Conservation (phyloP, 208 protist species). For the Phytomonas sp. region DNA sequence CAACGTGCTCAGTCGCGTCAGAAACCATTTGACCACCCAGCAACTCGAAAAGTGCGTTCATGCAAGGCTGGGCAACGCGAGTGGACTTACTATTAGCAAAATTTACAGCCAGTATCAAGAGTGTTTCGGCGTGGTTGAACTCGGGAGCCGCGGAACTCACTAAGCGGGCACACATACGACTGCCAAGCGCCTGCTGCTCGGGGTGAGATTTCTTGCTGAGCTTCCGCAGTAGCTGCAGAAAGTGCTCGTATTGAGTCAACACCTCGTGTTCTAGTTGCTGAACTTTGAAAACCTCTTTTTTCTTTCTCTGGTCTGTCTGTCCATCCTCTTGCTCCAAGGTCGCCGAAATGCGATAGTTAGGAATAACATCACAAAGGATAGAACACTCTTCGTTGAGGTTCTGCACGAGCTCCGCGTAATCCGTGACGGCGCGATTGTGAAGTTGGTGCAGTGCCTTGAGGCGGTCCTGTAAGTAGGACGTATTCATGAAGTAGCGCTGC, state of each 20-base stretch:
- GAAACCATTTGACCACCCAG: slow-evolving; percentile 85
- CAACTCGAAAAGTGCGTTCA: slow-evolving; percentile 68
- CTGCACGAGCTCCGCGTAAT: slow-evolving; percentile 82
- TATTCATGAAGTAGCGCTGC: slow-evolving; percentile 92
- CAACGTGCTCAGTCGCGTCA: slow-evolving; percentile 76
- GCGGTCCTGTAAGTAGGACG: slow-evolving; percentile 80
- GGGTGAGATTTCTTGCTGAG: slow-evolving; percentile 80
- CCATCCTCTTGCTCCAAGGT: slow-evolving; percentile 80
- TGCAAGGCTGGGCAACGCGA: slow-evolving; percentile 75
- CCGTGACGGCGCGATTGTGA: slow-evolving; percentile 66
- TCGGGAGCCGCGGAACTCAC: slow-evolving; percentile 69
- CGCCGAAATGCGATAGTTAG: slow-evolving; percentile 81
- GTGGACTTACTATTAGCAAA: slow-evolving; percentile 87
- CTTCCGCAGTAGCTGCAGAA: slow-evolving; percentile 85
- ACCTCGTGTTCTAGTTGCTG: slow-evolving; percentile 88
- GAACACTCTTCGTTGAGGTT: slow-evolving; percentile 83
- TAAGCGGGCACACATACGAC: slow-evolving; percentile 74
- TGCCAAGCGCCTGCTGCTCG: slow-evolving; percentile 89
- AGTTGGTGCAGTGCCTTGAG: slow-evolving; percentile 71
- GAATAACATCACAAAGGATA: slow-evolving; percentile 82
- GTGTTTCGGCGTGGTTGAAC: slow-evolving; percentile 84
- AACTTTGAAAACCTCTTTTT: slow-evolving; percentile 89
- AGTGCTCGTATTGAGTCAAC: slow-evolving; percentile 88
- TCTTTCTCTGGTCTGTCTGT: slow-evolving; percentile 54
- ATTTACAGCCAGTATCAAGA: slow-evolving; percentile 68